These are phyloP conservation scores for Aspergillus persii DNA, from an alignment of 2,329 filamentous ascomycete genomes.

Conservation along the genomic window DNA sequence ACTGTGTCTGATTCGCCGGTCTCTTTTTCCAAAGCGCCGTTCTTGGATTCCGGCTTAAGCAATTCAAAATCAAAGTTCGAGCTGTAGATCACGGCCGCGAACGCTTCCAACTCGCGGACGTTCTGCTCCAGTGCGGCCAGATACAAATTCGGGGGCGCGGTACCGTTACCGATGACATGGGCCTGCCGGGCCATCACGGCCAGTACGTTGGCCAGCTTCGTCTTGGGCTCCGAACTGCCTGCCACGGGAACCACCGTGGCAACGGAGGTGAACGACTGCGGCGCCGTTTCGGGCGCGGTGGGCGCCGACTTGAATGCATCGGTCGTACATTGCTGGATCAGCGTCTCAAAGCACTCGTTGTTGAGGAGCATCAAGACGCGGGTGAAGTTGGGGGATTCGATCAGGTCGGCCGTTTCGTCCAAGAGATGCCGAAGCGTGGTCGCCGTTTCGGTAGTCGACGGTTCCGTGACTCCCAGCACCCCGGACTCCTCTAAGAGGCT, in stretches of 20 bases:
- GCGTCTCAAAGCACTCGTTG: constrained; percentile 78
- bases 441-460: constrained; percentile 35
- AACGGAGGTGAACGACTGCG: constrained; percentile 41
- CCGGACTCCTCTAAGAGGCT: constrained; percentile 83
- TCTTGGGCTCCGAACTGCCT: constrained; percentile 45
- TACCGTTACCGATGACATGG: constrained; percentile 77
- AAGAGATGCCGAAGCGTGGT: constrained; percentile 73
- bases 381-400: constrained; percentile 88
- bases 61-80: constrained; percentile 45
- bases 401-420: constrained; percentile 92
- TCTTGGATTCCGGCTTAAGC: constrained; percentile 22
- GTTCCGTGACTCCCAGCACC: constrained; percentile 52
- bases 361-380: constrained; percentile 83
- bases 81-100: constrained; percentile 50
- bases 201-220: constrained; percentile 83
- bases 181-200: constrained; percentile 90
- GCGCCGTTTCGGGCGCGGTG: constrained; percentile 43
- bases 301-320: constrained; percentile 67
- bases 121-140: constrained; percentile 44
- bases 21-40: constrained; percentile 9
- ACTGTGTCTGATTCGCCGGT: constrained; percentile 13
- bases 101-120: constrained; percentile 48
- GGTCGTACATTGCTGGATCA: constrained; percentile 76
- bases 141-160: constrained; percentile 46
- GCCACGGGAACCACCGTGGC: constrained; percentile 39